A percentile compares a stretch with the other conserved stretches of the same genome.
phyloP scores from a whole-genome alignment of 1,284 basidiomycete species.

The Agroathelia rolfsii region DNA sequence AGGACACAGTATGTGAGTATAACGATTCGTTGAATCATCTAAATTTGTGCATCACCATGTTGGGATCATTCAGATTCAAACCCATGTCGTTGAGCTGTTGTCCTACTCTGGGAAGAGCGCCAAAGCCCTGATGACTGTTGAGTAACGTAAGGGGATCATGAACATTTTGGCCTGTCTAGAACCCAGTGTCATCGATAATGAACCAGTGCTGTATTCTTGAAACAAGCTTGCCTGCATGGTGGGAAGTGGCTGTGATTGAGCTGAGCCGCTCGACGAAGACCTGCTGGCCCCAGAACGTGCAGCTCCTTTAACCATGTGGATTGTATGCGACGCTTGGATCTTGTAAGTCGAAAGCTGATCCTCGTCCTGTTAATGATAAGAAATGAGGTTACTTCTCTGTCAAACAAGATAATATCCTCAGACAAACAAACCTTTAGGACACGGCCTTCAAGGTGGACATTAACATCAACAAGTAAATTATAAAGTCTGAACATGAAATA shows the following conservation, averaged over 20 bases:
- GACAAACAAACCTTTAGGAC: conserved; percentile 51
- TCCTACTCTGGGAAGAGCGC: conserved; percentile 70
- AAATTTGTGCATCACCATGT: conserved; percentile 48
- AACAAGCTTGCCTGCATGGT: too few species aligned
- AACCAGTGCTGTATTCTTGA: too few species aligned
- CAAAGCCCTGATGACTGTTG: conserved; percentile 62
- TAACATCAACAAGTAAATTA: not conserved
- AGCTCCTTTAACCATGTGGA: conserved; percentile 90
- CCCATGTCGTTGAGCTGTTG: conserved; percentile 85
- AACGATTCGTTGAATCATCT: not conserved
- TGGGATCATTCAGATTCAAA: conserved; percentile 80
- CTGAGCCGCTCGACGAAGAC: conserved; percentile 18
- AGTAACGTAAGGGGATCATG: conserved; percentile 70
- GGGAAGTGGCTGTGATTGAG: conserved; percentile 16
- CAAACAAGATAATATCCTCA: too few species aligned
- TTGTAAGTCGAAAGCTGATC: conserved; percentile 78
- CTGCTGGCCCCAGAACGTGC: conserved; percentile 36
- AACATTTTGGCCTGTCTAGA: conserved; percentile 79
- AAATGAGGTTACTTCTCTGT: not conserved
- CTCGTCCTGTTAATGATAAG: conserved; percentile 51
- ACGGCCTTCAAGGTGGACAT: conserved; percentile 49
- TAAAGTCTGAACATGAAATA: conserved; percentile 3
- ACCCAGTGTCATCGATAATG: too few species aligned
- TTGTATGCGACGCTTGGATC: conserved; percentile 78
- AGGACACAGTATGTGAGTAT: conserved; percentile 1